Evolutionary conservation across 1,284 basidiomycete species (phyloP), one percentile per base, ranked within the genome.

Genomic region (Cutaneotrichosporon dermatis): DNA sequence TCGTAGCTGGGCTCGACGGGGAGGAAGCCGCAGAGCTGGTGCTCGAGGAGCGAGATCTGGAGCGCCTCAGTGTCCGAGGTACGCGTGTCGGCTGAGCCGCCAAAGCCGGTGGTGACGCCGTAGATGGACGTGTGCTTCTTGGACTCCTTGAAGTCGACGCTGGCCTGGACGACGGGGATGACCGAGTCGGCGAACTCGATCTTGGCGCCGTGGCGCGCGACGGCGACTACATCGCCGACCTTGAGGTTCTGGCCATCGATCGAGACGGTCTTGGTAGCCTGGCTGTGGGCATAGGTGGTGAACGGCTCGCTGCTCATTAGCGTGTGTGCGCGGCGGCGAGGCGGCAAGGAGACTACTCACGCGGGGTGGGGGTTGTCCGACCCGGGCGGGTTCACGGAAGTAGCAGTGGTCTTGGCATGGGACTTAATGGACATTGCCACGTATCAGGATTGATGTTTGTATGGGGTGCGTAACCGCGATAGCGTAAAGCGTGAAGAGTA

Each of bases 1-100:
- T 63, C 62, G 54, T 63, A 63, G n/a, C 53, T 33, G 39, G 59
- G 44, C 46, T 55, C 45, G 12, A 53, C 50, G 42, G 62, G 62
- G 33, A 63, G 62, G 62, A 63, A 63, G 11, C 62, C 62, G 34
- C 62, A 63, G 15, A 63, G 62, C 62, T 63, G 62, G 62, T 63
- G 62, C 62, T 63, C 62, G 46, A 63, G 62, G 36, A 63, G 59
- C 25, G 62, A 63, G 40, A 63, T 55, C 62, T 63, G 62, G 15
- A 63, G 62, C 25, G 62, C 62, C 53, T 60, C 59, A 12, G 59
- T 60, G 59, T 63, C 62, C 13, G 41, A 35, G 25, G 62, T 63
- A 16, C 62, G 62, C 2, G 62, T 63, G 62, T 63, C 62, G 54
- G 62, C 62, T 10, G 53, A 55, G 45, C 62, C 62, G 35, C 56